phyloP scores from a whole-genome alignment of 2,329 filamentous ascomycete species.

The Ascocoryne sarcoides region DNA sequence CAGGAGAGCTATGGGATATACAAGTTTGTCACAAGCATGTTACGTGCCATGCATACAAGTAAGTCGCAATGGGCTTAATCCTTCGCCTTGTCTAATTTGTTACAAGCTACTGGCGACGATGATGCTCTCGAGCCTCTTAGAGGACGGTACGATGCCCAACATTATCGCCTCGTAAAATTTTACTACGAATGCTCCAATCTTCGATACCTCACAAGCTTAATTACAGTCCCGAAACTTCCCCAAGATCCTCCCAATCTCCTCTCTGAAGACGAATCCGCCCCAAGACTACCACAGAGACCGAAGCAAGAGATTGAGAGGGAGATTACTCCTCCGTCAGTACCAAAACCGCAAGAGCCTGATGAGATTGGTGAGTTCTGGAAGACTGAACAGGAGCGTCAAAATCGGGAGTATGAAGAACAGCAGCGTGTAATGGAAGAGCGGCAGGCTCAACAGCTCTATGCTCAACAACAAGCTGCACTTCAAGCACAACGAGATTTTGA shows the following conservation, averaged over 20 bases:
- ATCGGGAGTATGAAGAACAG: constrained; percentile 91
- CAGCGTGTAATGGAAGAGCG: constrained; percentile 82
- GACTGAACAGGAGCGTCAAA: constrained; percentile 80
- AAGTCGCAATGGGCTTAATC: constrained; percentile 29
- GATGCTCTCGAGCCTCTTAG: constrained; percentile 85
- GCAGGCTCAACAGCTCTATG: constrained; percentile 70
- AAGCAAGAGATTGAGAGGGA: constrained; percentile 63
- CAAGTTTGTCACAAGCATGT: constrained; percentile 99
- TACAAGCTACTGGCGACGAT: constrained; percentile 75
- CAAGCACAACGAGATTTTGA: constrained; percentile 94
- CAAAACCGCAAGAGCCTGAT: constrained; percentile 72
- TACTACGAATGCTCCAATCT: constrained; percentile 99
- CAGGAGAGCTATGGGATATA: constrained; percentile 99
- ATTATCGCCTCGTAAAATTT: constrained; percentile 93
- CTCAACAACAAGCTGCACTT: constrained; percentile 73
- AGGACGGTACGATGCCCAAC: constrained; percentile 85
- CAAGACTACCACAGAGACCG: constrained; percentile 71
- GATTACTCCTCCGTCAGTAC: constrained; percentile 54
- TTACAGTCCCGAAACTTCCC: constrained; percentile 90
- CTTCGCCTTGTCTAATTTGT: not conserved
- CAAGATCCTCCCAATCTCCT: constrained; percentile 88
- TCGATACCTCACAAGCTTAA: constrained; percentile 89
- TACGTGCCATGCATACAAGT: constrained; percentile 95
- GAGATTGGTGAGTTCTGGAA: constrained; percentile 99
- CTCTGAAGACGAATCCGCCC: constrained; percentile 73